Evolutionary conservation across 148 eudicot species (phyloP).

Genomic region (Rhododendron ferrugineum): DNA sequence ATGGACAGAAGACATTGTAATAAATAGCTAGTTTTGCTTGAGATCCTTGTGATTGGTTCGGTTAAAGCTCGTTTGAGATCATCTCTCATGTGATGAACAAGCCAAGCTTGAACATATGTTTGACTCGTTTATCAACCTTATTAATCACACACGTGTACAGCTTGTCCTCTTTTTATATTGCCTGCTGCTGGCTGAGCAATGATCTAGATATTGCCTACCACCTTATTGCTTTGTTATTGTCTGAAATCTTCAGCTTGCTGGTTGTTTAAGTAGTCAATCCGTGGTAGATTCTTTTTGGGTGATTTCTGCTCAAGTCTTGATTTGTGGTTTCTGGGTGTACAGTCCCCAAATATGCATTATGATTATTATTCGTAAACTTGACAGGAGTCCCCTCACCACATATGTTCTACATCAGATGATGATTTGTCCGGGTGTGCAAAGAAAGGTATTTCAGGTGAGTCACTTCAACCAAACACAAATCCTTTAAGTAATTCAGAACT

Average conservation of each 20-base stretch:
- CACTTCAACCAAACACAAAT: not conserved
- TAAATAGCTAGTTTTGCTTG: not conserved
- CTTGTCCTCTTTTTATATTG: too few species aligned
- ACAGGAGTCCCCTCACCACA: slow-evolving; percentile 60
- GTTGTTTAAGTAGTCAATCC: not conserved
- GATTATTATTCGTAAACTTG: not conserved
- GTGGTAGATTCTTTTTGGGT: not conserved
- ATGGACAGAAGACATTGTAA: not conserved
- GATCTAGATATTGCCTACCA: too few species aligned
- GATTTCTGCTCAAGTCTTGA: not conserved
- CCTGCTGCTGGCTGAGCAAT: not conserved
- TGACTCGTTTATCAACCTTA: not conserved
- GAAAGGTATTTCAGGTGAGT: slow-evolving; percentile 72
- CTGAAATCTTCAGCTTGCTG: not conserved
- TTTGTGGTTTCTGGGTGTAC: not conserved
- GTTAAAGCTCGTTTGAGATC: not conserved
- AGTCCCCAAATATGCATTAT: not conserved
- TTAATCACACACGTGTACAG: not conserved
- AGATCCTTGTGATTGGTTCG: not conserved
- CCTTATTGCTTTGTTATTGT: not conserved
- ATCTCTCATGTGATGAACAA: not conserved
- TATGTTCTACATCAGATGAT: slow-evolving; percentile 35
- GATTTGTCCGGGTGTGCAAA: slow-evolving; percentile 76
- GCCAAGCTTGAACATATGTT: not conserved
- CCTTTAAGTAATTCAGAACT: not conserved